phyloP scores from a whole-genome alignment of 805 yeast genomes.

The Starmerella kuoi region DNA sequence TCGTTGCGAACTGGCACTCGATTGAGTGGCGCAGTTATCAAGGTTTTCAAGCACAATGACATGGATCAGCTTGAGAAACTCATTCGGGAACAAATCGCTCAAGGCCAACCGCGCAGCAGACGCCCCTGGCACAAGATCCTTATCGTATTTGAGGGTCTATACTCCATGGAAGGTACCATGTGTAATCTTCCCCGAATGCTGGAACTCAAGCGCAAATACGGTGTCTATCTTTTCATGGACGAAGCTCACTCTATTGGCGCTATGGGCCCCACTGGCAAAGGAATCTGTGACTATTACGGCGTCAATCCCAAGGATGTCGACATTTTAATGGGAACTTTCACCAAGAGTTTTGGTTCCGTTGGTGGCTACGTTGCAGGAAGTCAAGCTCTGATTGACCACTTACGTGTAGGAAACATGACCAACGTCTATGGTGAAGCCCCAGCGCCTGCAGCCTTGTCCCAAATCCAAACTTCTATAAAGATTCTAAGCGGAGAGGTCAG shows the following conservation, averaged over 20 bases:
- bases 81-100: conserved; percentile 71
- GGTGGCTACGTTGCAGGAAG: conserved; percentile 93
- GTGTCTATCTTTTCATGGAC: conserved; percentile 81
- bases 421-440: conserved; percentile 70
- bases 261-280: conserved; percentile 88
- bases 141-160: conserved; percentile 84
- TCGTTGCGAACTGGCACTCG: conserved; percentile 93
- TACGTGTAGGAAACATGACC: conserved; percentile 62
- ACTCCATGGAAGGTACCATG: conserved; percentile 66
- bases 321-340: conserved; percentile 91
- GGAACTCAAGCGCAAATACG: conserved; percentile 67
- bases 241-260: conserved; percentile 99
- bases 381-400: conserved; percentile 53
- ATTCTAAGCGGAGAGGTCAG: conserved; percentile 70
- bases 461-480: conserved; percentile 66
- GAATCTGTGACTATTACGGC: conserved; percentile 87
- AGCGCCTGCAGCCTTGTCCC: conserved; percentile 85
- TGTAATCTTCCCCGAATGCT: conserved; percentile 67
- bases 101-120: conserved; percentile 89
- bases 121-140: conserved; percentile 81
- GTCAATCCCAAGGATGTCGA: conserved; percentile 68
- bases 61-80: conserved; percentile 66
- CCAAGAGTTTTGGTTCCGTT: conserved; percentile 96
- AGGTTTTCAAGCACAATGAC: conserved; percentile 85
- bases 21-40: conserved; percentile 82